Evolutionary conservation across 106 monocot genomes (phyloP).

Genomic region (Chionographis japonica): DNA sequence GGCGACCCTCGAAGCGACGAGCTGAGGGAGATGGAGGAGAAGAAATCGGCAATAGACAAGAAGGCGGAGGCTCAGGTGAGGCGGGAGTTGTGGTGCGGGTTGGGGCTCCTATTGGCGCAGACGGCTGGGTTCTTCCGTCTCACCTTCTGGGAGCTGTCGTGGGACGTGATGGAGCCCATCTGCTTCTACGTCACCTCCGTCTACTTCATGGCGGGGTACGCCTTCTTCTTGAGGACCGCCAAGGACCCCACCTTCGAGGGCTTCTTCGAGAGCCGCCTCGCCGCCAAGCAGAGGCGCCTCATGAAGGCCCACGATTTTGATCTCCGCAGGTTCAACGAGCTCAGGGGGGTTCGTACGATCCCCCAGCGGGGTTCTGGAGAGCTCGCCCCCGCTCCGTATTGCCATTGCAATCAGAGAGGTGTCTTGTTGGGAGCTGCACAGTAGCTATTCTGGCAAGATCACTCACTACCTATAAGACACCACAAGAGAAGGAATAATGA

Average conservation of each 20-base stretch:
- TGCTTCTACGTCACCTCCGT: constrained; percentile 78
- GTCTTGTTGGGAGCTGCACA: no score
- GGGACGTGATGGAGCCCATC: constrained; percentile 92
- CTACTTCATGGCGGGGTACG: constrained; percentile 74
- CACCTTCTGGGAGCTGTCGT: constrained; percentile 85
- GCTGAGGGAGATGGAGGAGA: constrained; percentile 40
- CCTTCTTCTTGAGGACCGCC: constrained; percentile 70
- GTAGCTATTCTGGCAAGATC: no score
- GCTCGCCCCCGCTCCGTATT: not conserved
- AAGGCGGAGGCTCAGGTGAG: constrained; percentile 30
- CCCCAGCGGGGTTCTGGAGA: not conserved
- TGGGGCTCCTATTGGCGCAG: constrained; percentile 44
- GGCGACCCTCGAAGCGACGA: constrained; percentile 19
- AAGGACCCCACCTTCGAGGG: constrained; percentile 75
- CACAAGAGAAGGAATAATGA: no score
- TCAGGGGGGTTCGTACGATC: constrained; percentile 15
- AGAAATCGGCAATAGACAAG: constrained; percentile 44
- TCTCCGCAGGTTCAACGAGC: constrained; percentile 31
- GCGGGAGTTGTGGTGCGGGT: constrained; percentile 64
- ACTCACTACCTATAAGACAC: no score
- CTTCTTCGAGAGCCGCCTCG: constrained; percentile 58
- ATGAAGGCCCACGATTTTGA: constrained; percentile 45
- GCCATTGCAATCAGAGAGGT: not conserved
- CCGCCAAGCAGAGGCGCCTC: constrained; percentile 40
- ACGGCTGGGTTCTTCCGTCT: constrained; percentile 68